Base-by-base conservation (phyloP, 2,329 filamentous ascomycete genomes). In the Xylaria multiplex region DNA sequence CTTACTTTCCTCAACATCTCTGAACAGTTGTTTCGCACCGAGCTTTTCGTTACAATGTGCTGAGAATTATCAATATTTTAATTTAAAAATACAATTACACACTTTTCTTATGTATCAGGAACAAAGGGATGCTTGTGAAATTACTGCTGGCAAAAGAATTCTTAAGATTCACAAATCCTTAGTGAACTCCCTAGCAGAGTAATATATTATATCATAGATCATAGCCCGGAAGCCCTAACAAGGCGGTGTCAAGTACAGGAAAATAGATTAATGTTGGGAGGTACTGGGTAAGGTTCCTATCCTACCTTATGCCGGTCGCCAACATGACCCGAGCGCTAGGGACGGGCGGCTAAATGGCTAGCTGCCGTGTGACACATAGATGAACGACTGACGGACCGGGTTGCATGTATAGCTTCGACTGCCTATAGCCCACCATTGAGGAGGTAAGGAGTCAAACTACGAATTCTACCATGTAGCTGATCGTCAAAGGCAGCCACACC, bases 331-430 rank as follows among this genome's bases (percentile, higher is more conserved):
- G 42, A 48, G 40, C 35, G 19, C 16, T 40, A 27, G 49, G 16
- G 43, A 59, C 50, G 55, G 60, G 64, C 50, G 64, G 64, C 64
- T 64, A 66, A 66, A 16, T 59, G 22, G 43, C 30, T 24, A 8
- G 52, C 52, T 49, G 54, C 24, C 27, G 52, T 48, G 58, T 19
- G 48, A 53, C 40, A 32, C 53, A 56, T 27, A 52, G 48, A 43
- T 45, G 50, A 57, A 65, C 43, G n/a, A 43, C 37, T 13, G 4
- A 40, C 9, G 2, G 11, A 40, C 9, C 3, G 2, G 9, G 4
- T 14, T 30, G 24, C 27, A 11, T 55, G 19, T 35, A 19, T 55
- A 37, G 42, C 42, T 37, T 22, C 35, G 9, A 55, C 52, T 6
- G 19, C 14, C 22, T 43, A n/a, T 40, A 43, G 30, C 22, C 14